Percentiles rank a stretch among this genome's conserved stretches.
These are phyloP conservation scores for Nemophila menziesii DNA, from an alignment of 257 asterid genomes.

Conservation along the genomic window DNA sequence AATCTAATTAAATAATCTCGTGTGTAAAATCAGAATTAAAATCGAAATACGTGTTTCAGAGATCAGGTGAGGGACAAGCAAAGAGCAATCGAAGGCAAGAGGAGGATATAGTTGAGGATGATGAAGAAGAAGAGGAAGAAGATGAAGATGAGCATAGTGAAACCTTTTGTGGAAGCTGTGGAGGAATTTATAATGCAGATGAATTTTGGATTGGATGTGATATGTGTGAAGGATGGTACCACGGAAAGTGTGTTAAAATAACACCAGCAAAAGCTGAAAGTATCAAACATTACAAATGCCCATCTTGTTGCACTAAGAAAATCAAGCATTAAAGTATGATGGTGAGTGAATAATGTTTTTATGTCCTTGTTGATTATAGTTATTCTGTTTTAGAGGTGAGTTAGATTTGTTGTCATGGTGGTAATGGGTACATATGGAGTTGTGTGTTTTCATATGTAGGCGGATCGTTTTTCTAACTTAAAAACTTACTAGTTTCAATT, in stretches of 20 bases:
- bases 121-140: too few species aligned
- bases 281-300: constrained; percentile 24
- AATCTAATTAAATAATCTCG: not conserved
- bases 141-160: constrained; percentile 23
- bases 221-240: constrained; percentile 28
- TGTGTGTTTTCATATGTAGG: not conserved
- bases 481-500: not conserved
- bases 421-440: not conserved
- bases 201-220: constrained; percentile 33
- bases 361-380: not conserved
- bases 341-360: too few species aligned
- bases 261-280: constrained; percentile 22
- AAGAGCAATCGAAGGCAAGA: constrained; percentile 15
- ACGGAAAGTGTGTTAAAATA: constrained; percentile 27
- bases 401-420: not conserved
- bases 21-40: not conserved
- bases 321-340: constrained; percentile 2
- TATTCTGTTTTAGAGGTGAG: not conserved
- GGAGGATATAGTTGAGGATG: constrained; percentile 20
- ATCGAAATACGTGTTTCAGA: constrained; percentile 9
- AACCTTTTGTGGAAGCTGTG: constrained; percentile 30
- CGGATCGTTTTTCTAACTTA: not conserved
- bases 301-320: constrained; percentile 20
- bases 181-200: constrained; percentile 17
- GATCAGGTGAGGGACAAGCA: constrained; percentile 15